Percentiles rank a stretch among this genome's conserved stretches.
Evolutionary conservation across 176 grass and related monocot species (phyloP).

Genomic region (Alloteropsis semialata): DNA sequence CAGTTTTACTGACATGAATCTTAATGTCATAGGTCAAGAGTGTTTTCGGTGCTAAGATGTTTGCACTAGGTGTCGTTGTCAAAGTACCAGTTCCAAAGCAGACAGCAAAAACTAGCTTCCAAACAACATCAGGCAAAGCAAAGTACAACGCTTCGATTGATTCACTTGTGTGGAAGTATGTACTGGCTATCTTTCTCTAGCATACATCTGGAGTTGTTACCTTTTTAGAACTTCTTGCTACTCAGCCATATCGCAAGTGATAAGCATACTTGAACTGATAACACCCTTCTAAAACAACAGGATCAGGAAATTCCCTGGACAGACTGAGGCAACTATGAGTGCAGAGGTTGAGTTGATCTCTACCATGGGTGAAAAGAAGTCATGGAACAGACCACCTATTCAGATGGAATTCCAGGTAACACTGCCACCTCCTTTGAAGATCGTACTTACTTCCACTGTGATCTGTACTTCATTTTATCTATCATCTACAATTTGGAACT

Average conservation of each 20-base stretch:
- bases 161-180: conserved; percentile 99
- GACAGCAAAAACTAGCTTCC: conserved; percentile 98
- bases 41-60: conserved; percentile 98
- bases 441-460: neutral
- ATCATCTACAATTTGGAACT: conserved; percentile 12
- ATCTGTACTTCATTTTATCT: neutral
- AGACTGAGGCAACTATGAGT: conserved; percentile 98
- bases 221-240: neutral
- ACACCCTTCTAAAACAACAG: conserved; percentile 48
- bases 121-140: conserved; percentile 95
- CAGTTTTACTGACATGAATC: conserved; percentile 27
- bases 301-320: conserved; percentile 99
- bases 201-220: neutral
- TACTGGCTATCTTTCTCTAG: conserved; percentile 16
- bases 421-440: conserved; percentile 5
- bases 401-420: conserved; percentile 99
- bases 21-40: conserved; percentile 79
- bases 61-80: conserved; percentile 94
- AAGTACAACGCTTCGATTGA: conserved; percentile 99
- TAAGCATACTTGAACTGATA: conserved; percentile 18
- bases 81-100: conserved; percentile 99
- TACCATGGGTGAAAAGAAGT: conserved; percentile 99
- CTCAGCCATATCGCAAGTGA: conserved; percentile 3
- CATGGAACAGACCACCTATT: conserved; percentile 88
- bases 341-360: conserved; percentile 98